A percentile compares a stretch with the other conserved stretches of the same genome.
Conservation (phyloP, 192 early-diverging fungal species). For the Rhizophagus prolifer region DNA sequence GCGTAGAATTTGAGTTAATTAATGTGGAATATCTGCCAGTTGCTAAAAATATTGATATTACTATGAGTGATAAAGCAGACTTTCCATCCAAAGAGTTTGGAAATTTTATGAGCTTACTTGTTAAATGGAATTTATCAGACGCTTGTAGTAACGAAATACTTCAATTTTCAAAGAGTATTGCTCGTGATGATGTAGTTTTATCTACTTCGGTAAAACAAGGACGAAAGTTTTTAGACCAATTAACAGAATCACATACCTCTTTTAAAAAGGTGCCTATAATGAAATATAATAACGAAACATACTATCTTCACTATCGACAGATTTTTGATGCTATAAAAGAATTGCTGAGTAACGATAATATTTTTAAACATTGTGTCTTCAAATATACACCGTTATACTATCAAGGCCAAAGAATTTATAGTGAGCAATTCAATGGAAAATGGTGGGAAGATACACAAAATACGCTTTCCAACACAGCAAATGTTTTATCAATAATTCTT, state of each 20-base stretch:
- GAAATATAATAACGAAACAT: not conserved
- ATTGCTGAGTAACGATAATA: not conserved
- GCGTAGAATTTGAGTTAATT: too few species aligned
- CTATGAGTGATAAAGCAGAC: too few species aligned
- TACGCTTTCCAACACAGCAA: not conserved
- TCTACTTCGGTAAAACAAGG: not conserved
- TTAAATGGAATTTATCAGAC: not conserved
- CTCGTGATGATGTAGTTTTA: not conserved
- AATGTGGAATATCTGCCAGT: too few species aligned
- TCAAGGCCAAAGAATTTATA: not conserved
- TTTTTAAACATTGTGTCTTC: not conserved
- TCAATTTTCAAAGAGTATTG: not conserved
- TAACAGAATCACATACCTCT: not conserved
- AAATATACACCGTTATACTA: not conserved
- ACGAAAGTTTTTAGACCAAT: not conserved
- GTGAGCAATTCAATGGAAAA: not conserved
- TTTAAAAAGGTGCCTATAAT: not conserved
- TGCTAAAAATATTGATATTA: too few species aligned
- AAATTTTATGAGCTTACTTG: not conserved
- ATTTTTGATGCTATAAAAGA: conserved; percentile 8
- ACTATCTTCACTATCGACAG: not conserved
- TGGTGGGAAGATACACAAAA: not conserved
- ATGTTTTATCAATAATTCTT: conserved; percentile 10
- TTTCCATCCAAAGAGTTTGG: too few species aligned
- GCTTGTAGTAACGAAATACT: not conserved